Conservation (phyloP, 495 filamentous ascomycete species). For the Bacidia rubella region DNA sequence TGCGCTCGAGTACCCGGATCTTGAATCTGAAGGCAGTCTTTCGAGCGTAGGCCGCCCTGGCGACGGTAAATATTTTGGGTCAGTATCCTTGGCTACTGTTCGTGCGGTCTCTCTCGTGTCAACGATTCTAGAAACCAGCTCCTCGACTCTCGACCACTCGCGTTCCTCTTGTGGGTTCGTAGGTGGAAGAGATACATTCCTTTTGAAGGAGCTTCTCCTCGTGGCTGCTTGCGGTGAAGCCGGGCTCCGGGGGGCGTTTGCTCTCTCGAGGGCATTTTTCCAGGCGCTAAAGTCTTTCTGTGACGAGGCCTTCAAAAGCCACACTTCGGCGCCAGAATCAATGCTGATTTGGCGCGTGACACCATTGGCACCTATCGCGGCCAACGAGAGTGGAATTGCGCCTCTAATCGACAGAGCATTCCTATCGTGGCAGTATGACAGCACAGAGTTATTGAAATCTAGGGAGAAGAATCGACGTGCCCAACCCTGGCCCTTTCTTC, state of each 20-base stretch:
- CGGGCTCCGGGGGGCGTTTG: slow-evolving; percentile 21
- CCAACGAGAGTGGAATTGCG: slow-evolving; percentile 80
- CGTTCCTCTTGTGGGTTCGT: slow-evolving; percentile 46
- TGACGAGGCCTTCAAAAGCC: slow-evolving; percentile 81
- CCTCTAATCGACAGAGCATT: slow-evolving; percentile 83
- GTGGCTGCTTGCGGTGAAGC: slow-evolving; percentile 13
- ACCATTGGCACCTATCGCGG: slow-evolving; percentile 79
- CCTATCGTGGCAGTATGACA: slow-evolving; percentile 90
- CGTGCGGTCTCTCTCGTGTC: slow-evolving; percentile 79
- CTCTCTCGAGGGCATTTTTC: slow-evolving; percentile 65
- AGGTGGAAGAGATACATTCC: slow-evolving; percentile 13
- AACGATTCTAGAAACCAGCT: slow-evolving; percentile 67
- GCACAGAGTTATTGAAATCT: slow-evolving; percentile 77
- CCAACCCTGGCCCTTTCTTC: slow-evolving; percentile 88
- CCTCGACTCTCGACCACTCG: slow-evolving; percentile 77
- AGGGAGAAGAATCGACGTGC: slow-evolving; percentile 88
- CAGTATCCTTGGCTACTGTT: slow-evolving; percentile 68
- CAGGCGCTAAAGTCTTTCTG: slow-evolving; percentile 74
- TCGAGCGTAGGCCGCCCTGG: slow-evolving; percentile 4
- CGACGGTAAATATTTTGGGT: slow-evolving; percentile 43
- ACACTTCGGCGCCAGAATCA: slow-evolving; percentile 91
- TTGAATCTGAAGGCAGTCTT: background rate
- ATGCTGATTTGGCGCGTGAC: slow-evolving; percentile 83
- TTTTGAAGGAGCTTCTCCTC: slow-evolving; percentile 16
- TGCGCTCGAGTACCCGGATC: slow-evolving; percentile 15